phyloP scores from a whole-genome alignment of 2,329 filamentous ascomycete genomes.

The Colletotrichum abscissum region DNA sequence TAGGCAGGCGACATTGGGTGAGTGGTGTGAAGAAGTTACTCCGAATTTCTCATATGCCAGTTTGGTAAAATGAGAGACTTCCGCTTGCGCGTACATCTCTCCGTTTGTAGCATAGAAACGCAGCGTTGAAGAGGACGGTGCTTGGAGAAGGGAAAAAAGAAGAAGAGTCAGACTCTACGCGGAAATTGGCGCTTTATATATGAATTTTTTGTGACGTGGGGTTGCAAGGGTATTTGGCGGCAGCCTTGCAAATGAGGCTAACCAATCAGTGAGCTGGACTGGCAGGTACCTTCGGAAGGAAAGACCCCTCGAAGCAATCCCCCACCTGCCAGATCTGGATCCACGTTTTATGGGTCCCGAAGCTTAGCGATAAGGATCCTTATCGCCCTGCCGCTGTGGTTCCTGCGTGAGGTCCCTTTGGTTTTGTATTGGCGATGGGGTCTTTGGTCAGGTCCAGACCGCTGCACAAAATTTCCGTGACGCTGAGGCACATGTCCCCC shows the following conservation, averaged over 20 bases:
- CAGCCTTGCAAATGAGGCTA: slow-evolving; percentile 36
- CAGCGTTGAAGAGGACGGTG: slow-evolving; percentile 90
- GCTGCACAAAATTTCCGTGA: slow-evolving; percentile 28
- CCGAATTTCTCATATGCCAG: slow-evolving; percentile 97
- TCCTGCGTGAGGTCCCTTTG: background rate
- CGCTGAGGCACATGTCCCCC: background rate
- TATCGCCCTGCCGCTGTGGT: slow-evolving; percentile 9
- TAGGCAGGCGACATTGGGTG: slow-evolving; percentile 55
- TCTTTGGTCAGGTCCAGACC: slow-evolving; percentile 29
- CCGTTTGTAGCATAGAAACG: slow-evolving; percentile 94
- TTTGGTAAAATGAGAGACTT: slow-evolving; percentile 40
- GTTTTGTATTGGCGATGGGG: slow-evolving; percentile 29
- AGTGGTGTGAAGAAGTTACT: slow-evolving; percentile 82
- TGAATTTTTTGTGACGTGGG: slow-evolving; percentile 24
- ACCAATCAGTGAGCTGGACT: slow-evolving; percentile 21
- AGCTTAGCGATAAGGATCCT: slow-evolving; percentile 22
- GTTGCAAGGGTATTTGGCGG: slow-evolving; percentile 23
- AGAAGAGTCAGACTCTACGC: background rate
- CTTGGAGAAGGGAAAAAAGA: slow-evolving; percentile 60
- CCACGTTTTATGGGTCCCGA: background rate
- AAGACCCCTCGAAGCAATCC: slow-evolving; percentile 15
- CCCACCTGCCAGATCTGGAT: slow-evolving; percentile 32
- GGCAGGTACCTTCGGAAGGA: background rate
- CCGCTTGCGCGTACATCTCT: slow-evolving; percentile 54
- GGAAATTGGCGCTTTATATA: slow-evolving; percentile 21